Evolutionary conservation across 2,329 filamentous ascomycete species (phyloP).

Genomic region (Eutypella sp.): DNA sequence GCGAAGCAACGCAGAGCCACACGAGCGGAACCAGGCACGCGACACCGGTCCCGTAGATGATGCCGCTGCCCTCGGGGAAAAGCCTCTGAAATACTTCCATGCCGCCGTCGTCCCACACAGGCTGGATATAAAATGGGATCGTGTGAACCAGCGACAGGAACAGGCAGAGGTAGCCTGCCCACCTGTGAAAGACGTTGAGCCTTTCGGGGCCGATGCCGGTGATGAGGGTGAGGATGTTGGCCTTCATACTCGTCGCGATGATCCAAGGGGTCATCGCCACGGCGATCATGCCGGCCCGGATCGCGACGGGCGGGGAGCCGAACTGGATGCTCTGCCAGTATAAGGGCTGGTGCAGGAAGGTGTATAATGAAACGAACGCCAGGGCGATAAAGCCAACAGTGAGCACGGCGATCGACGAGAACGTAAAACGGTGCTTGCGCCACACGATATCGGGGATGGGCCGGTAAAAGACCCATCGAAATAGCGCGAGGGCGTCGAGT

Average conservation of each 20-base stretch:
- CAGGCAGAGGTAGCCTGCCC: slow-evolving; percentile 82
- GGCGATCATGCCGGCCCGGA: slow-evolving; percentile 86
- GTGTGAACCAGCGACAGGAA: slow-evolving; percentile 80
- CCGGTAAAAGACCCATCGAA: slow-evolving; percentile 84
- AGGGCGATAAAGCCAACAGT: slow-evolving; percentile 63
- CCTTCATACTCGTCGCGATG: slow-evolving; percentile 82
- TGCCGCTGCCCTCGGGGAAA: slow-evolving; percentile 58
- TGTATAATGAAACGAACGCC: slow-evolving; percentile 72
- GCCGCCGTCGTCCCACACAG: slow-evolving; percentile 76
- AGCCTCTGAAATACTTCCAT: slow-evolving; percentile 65
- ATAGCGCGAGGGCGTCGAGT: slow-evolving; percentile 76
- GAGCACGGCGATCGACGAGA: slow-evolving; percentile 73
- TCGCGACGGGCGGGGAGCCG: slow-evolving; percentile 82
- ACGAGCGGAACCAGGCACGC: slow-evolving; percentile 75
- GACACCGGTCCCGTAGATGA: slow-evolving; percentile 81
- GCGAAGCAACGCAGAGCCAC: slow-evolving; percentile 80
- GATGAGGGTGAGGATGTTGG: slow-evolving; percentile 75
- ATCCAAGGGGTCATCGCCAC: slow-evolving; percentile 93
- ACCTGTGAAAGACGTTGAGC: slow-evolving; percentile 88
- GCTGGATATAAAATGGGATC: slow-evolving; percentile 84
- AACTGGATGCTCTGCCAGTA: slow-evolving; percentile 84
- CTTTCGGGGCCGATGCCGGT: slow-evolving; percentile 91
- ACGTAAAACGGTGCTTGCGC: slow-evolving; percentile 65
- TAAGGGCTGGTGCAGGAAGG: slow-evolving; percentile 80
- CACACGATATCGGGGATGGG: slow-evolving; percentile 71